A percentile compares a stretch with the other conserved stretches of the same genome.
Evolutionary conservation across 306 rosid species (phyloP).

Genomic region (Begonia masoniana): DNA sequence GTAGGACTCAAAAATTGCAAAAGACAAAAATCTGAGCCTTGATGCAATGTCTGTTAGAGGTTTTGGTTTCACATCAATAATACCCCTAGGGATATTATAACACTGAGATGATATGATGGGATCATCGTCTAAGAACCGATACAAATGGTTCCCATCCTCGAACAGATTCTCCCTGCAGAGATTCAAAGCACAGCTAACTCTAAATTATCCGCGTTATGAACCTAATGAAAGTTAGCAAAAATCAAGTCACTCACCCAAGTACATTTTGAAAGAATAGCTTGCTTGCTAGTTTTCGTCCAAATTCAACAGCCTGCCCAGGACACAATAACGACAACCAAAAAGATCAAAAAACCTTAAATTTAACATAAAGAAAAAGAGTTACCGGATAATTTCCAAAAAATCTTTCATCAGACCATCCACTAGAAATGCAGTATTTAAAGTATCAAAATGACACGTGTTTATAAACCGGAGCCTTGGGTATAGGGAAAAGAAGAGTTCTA

Average conservation of each 20-base stretch:
- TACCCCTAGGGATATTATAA: slow-evolving; percentile 74
- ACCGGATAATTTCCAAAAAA: too few species aligned
- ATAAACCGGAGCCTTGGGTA: too few species aligned
- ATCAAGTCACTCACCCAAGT: slow-evolving; percentile 54
- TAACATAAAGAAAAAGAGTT: too few species aligned
- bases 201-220: too few species aligned
- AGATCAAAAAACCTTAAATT: not conserved
- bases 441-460: too few species aligned
- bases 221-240: not conserved
- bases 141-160: slow-evolving; percentile 78
- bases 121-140: slow-evolving; percentile 84
- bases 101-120: slow-evolving; percentile 67
- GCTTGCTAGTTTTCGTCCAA: slow-evolving; percentile 81
- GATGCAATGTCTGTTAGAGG: slow-evolving; percentile 65
- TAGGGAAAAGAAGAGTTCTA: too few species aligned
- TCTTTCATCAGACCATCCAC: too few species aligned
- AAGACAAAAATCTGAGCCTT: slow-evolving; percentile 55
- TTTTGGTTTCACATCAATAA: slow-evolving; percentile 60
- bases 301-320: slow-evolving; percentile 58
- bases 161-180: slow-evolving; percentile 50
- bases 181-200: not conserved
- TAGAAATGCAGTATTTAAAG: too few species aligned
- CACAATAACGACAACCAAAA: slow-evolving; percentile 14
- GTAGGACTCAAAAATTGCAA: slow-evolving; percentile 79
- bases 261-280: slow-evolving; percentile 64